Base-by-base conservation (phyloP, 352 stramenopile species). In the Aphanomyces invadans region DNA sequence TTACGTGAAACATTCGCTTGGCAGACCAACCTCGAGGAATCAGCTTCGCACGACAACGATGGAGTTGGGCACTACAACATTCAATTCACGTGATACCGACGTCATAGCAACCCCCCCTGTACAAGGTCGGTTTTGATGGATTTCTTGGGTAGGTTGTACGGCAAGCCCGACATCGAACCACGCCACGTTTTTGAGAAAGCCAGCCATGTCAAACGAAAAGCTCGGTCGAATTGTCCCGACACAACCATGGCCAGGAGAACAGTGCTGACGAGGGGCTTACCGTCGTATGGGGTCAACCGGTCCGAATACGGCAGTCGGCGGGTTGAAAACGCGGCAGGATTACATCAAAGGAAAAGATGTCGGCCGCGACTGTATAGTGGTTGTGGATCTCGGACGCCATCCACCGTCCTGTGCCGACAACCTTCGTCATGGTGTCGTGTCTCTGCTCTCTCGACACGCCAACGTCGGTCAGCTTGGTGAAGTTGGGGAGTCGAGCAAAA, bases 161-260 rank as follows among this genome's bases (percentile, higher is more conserved):
- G n/a, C n/a, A n/a, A n/a, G n/a, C 17, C 83, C 44, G 54, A 75
- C 74, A 28, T 73, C 57, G 31, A 87, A 68, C 59, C 80, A 89
- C 12, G 78, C 78, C 3, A 89, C 51, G 2, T 75, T 51, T 2
- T 69, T 59, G 32, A 89, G 55, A 10, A 72, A 72, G 5, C 67
- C 51, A 9, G 80, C 78, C 71, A 79, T 86, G 29, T 69, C 36
- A 11, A 62, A 53, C 0, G 71, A 61, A 46, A 87, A 85, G 10
- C 69, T 77, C 31, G 80, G 80, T 2, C 71, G 55, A 11, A 87
- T 31, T 25, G 72, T 70, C 1, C 80, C 80, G 59, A 65, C 15
- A 78, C 76, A 2, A 89, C 80, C 45, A 80, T 78, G 45, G 83
- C 76, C 26, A 89, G 52, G 10, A 89, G 74, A 0, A 71, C 76